These are phyloP conservation scores for Coprinopsis strossmayeri DNA, from an alignment of 768 basidiomycete species.

Conservation along the genomic window DNA sequence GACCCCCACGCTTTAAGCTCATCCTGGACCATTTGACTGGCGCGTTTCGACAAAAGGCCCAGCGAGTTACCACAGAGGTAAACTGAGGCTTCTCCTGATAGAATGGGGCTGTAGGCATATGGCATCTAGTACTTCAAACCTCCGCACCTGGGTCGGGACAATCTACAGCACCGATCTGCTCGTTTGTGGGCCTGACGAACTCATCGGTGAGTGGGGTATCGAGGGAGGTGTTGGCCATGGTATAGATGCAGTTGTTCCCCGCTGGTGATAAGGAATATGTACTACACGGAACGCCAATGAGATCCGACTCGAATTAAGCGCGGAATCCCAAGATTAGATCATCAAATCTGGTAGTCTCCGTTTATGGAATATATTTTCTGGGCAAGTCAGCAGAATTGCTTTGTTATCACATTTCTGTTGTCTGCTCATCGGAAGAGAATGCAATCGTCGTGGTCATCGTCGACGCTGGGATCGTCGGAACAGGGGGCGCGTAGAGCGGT, in stretches of 20 bases:
- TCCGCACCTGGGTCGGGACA: slow-evolving; percentile 37
- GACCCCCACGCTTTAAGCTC: slow-evolving; percentile 84
- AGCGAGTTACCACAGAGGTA: slow-evolving; percentile 98
- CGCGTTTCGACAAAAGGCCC: slow-evolving; percentile 72
- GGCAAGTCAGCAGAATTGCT: not conserved
- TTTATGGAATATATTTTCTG: too few species aligned
- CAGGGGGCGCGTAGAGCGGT: slow-evolving; percentile 27
- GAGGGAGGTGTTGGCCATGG: slow-evolving; percentile 16
- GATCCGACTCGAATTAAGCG: too few species aligned
- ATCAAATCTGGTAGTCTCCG: too few species aligned
- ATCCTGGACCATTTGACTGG: slow-evolving; percentile 66
- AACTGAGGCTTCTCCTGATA: slow-evolving; percentile 49
- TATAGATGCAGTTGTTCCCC: too few species aligned
- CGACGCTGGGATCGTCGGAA: not conserved
- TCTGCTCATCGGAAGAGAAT: not conserved
- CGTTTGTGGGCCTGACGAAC: slow-evolving; percentile 54
- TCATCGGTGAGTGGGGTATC: slow-evolving; percentile 39
- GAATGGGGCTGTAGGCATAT: too few species aligned
- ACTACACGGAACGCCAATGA: too few species aligned
- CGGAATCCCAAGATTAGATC: too few species aligned
- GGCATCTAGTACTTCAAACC: too few species aligned
- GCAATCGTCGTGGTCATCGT: not conserved
- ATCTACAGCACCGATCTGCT: slow-evolving; percentile 35
- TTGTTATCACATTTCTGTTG: not conserved
- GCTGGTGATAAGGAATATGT: too few species aligned